Conservation (phyloP, 202 grass and related monocot species). For the Schoenoplectus triqueter region DNA sequence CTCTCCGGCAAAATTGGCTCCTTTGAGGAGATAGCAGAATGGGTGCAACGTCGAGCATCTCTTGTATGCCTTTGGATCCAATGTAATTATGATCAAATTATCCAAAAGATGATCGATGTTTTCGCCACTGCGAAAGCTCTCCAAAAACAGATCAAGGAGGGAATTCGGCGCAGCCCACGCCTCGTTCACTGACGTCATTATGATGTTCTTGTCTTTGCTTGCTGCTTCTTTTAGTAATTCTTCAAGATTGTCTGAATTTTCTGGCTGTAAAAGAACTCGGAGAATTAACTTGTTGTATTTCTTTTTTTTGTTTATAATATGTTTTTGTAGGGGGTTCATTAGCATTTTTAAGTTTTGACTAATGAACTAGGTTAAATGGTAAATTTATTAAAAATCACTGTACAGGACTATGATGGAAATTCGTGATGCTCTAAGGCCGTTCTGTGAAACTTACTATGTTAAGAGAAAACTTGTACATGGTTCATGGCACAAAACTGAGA, state of each 20-base stretch:
- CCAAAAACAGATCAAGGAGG: conserved; percentile 78
- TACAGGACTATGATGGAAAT: neutral
- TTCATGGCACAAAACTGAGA: neutral
- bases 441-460: neutral
- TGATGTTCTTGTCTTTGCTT: conserved; percentile 63
- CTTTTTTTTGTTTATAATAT: neutral
- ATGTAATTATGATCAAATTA: conserved; percentile 72
- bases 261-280: neutral
- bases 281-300: neutral
- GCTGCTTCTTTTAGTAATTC: conserved; percentile 57
- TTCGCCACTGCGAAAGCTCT: conserved; percentile 70
- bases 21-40: conserved; percentile 70
- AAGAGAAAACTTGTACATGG: neutral
- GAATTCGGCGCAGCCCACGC: conserved; percentile 68
- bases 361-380: neutral
- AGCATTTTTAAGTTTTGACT: neutral
- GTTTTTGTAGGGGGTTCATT: neutral
- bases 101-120: conserved; percentile 53
- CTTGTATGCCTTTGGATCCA: conserved; percentile 59
- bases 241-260: conserved; percentile 45
- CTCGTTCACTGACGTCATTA: conserved; percentile 85
- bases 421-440: neutral
- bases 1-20: conserved; percentile 54
- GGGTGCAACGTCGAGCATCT: conserved; percentile 64
- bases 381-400: neutral